Base-by-base conservation (phyloP, 2,329 filamentous ascomycete species). In the Colletotrichum shisoi region DNA sequence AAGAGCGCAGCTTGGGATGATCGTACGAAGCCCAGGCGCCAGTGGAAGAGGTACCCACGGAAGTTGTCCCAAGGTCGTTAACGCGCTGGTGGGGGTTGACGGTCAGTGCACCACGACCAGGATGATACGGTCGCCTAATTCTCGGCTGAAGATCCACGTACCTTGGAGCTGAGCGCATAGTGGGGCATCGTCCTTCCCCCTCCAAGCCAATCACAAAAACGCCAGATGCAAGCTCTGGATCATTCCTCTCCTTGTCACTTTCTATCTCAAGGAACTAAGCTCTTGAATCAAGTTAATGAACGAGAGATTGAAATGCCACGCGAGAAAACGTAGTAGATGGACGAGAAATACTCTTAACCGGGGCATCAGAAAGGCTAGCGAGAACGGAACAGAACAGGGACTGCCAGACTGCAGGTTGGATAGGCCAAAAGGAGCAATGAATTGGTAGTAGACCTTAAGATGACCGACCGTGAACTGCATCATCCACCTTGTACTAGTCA, bases 51-150 rank as follows among this genome's bases (percentile, higher is more conserved):
- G 15, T 54, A 39, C 17, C 45, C 21, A 39, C 49, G 45, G 51
- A 63, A 44, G 44, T 45, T 62, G 49, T 34, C 31, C 31, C 31
- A 49, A 52, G 37, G 45, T 52, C 57, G 53, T 45, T 49, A n/a
- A n/a, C n/a, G n/a, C 45, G 46, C 57, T 60, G 42, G 54, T 46
- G 67, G 66, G 48, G 54, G 57, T 49, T 15, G 12, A 27, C 52
- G 64, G 68, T 48, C 64, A 34, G 64, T 67, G 63, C 63, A 17
- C 37, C 24, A 19, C 21, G n/a, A 19, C 21, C 31, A 40, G 45
- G 19, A 34, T 46, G 40, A n/a, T 52, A 42, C 53, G 21, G 21
- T 57, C 60, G 63, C 58, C 46, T 62, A 42, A 42, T 56, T 42
- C n/a, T 64, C 62, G 57, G 62, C 42, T 60, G 15, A 61, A 61